Base-by-base conservation (phyloP, 495 filamentous ascomycete species). In the Jackrogersella minutella region DNA sequence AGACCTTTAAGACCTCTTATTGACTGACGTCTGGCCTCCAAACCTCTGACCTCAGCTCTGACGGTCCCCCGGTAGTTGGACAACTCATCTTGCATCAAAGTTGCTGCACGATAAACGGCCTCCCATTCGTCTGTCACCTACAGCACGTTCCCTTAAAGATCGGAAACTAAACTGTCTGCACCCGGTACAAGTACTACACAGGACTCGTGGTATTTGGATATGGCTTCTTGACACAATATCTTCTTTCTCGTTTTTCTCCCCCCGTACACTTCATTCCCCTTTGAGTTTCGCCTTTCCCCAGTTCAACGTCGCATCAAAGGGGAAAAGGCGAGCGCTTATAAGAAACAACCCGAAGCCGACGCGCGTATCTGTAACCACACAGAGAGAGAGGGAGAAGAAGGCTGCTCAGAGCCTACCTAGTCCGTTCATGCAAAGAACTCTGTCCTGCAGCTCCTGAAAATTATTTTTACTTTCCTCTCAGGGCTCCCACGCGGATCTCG, bases 21-120 rank as follows among this genome's bases (percentile, higher is more conserved):
- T 69, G 55, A 64, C 24, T 49, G 17, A 21, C 13, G 17, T 10
- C 2, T 43, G 5, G 14, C 14, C 14, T 41, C 39, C 24, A 50
- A n/a, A n/a, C n/a, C n/a, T n/a, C n/a, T n/a, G n/a, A n/a, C 31
- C 43, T 64, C 56, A 64, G 54, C 50, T 64, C 51, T 47, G 30
- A 34, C 30, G 31, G 54, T 54, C 59, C 54, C n/a, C 54, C 49
- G 49, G 51, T 30, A 67, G 71, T 71, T 76, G 79, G 75, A 79
- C 79, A 81, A 81, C 78, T 80, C 78, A 81, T 77, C 78, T 76
- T 79, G 79, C 79, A 81, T 72, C 55, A 68, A 67, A 66, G 70
- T 67, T 72, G 74, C 76, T 76, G 76, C 77, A 75, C 47, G 74
- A 71, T 78, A 71, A 64, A 75, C 76, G 76, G 70, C 68, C 71